phyloP scores from a whole-genome alignment of 257 asterid species.

The Scutellaria baicalensis region DNA sequence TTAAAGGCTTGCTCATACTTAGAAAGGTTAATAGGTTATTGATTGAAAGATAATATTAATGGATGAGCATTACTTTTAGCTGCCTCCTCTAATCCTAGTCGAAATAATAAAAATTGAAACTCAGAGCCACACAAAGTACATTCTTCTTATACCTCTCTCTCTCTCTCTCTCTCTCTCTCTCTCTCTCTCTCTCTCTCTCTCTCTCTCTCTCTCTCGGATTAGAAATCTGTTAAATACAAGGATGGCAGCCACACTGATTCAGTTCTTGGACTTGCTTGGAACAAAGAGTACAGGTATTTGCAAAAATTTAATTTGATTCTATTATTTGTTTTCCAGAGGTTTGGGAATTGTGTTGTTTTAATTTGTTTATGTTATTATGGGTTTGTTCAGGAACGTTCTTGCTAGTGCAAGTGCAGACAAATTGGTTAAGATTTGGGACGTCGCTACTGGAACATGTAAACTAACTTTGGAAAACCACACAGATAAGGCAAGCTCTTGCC shows the following conservation, averaged over 20 bases:
- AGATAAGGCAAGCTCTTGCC: slow-evolving; percentile 56
- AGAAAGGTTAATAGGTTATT: neutral
- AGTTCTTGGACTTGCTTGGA: slow-evolving; percentile 96
- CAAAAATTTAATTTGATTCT: neutral
- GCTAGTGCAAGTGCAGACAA: slow-evolving; percentile 96
- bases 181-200: neutral
- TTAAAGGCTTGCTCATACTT: no score
- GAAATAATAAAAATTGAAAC: neutral
- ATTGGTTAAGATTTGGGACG: slow-evolving; percentile 83
- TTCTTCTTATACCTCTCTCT: neutral
- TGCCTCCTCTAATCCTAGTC: neutral
- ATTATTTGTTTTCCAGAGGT: neutral
- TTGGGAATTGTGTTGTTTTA: neutral
- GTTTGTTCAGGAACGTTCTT: slow-evolving; percentile 61
- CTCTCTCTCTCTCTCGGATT: neutral
- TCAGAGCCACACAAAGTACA: neutral
- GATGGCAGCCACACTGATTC: slow-evolving; percentile 83
- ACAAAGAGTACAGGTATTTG: slow-evolving; percentile 69
- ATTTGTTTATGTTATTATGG: neutral
- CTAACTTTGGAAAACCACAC: slow-evolving; percentile 75
- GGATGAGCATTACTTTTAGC: neutral
- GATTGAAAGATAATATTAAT: neutral
- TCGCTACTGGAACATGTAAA: slow-evolving; percentile 64
- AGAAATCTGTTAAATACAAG: slow-evolving; percentile 72
- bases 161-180: neutral